phyloP scores from a whole-genome alignment of 73 alveolate genomes.

The Paramecium octaurelia region DNA sequence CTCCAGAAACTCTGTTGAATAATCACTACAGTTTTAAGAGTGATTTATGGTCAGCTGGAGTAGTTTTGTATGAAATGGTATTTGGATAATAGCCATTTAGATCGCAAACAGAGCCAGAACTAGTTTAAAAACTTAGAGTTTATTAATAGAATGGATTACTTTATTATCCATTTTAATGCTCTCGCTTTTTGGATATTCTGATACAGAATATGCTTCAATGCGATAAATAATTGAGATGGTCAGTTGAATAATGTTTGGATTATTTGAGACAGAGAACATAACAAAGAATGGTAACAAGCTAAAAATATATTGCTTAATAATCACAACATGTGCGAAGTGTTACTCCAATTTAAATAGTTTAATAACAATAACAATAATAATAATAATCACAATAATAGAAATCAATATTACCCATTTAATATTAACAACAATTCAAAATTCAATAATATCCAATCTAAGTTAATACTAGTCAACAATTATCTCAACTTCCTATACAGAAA shows the following conservation, averaged over 20 bases:
- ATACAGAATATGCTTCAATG: background rate
- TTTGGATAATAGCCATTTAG: slow-evolving; percentile 37
- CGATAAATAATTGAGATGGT: slow-evolving; percentile 22
- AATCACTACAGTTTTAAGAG: slow-evolving; percentile 78
- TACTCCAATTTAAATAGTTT: background rate
- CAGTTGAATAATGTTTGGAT: slow-evolving; percentile 25
- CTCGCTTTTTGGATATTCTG: background rate
- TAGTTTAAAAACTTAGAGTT: background rate
- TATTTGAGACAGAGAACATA: background rate
- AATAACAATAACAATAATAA: background rate
- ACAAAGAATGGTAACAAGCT: background rate
- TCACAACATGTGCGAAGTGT: background rate
- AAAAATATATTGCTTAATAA: background rate
- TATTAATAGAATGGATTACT: background rate
- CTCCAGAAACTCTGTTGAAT: slow-evolving; percentile 76
- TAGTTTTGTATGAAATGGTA: slow-evolving; percentile 82
- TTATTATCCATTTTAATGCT: background rate
- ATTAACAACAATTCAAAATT: background rate
- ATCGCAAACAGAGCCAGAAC: background rate
- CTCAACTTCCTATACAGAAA: background rate
- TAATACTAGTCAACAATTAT: background rate
- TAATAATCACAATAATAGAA: background rate
- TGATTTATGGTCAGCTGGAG: slow-evolving; percentile 86
- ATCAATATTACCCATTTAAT: background rate
- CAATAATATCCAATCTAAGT: background rate